phyloP scores from a whole-genome alignment of 2,329 filamentous ascomycete genomes.

The Teratosphaeria pseudoeucalypti region DNA sequence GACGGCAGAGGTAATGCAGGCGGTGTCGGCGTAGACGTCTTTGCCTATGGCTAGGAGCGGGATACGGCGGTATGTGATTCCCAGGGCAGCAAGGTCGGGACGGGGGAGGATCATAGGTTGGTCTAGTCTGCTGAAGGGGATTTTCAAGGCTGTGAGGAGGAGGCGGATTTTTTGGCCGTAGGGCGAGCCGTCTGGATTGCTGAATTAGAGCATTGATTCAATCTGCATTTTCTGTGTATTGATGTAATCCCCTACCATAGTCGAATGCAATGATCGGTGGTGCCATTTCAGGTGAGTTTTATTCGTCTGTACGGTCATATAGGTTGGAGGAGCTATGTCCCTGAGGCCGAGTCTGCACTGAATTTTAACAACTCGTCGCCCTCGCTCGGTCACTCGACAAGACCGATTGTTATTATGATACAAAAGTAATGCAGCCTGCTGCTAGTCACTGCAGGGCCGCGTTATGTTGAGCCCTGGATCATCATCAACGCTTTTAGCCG shows the following conservation, averaged over 20 bases:
- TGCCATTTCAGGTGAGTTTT: conserved; percentile 2
- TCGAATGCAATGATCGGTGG: conserved; percentile 20
- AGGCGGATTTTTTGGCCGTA: conserved; percentile 21
- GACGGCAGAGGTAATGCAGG: neutral
- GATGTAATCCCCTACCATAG: conserved; percentile 10
- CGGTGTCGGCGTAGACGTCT: conserved; percentile 22
- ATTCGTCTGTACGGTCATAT: no score
- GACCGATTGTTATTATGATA: no score
- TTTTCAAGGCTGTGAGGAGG: conserved; percentile 13
- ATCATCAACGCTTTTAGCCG: no score
- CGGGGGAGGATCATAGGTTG: conserved; percentile 19
- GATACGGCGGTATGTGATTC: conserved; percentile 24
- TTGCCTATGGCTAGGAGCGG: conserved; percentile 22
- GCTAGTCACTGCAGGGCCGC: no score
- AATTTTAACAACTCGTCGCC: no score
- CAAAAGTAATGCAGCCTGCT: no score
- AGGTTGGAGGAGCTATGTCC: no score
- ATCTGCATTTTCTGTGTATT: neutral
- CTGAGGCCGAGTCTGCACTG: no score
- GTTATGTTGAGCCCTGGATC: no score
- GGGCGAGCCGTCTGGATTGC: conserved; percentile 20
- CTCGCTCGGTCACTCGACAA: no score
- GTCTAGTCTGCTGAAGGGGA: conserved; percentile 16
- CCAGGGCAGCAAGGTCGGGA: conserved; percentile 18
- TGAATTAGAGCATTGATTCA: neutral